Evolutionary conservation across 331 rosid genomes (phyloP).

Genomic region (Dryas integrifolia): DNA sequence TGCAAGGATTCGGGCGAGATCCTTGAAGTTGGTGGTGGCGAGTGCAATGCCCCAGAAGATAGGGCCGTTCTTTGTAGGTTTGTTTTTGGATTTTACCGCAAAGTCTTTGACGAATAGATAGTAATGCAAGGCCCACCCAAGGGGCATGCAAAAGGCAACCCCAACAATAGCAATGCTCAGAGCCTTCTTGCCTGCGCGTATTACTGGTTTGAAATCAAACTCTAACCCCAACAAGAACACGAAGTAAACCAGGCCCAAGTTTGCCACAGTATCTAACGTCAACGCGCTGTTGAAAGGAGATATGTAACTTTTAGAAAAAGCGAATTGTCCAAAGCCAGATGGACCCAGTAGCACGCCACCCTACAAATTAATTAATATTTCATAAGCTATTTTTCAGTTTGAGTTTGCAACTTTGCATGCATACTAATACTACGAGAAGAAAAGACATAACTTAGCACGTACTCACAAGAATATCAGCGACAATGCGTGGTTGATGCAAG

Average conservation of each 20-base stretch:
- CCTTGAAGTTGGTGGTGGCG: slow-evolving; percentile 23
- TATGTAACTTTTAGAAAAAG: neutral
- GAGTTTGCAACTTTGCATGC: no score
- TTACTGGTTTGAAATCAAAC: slow-evolving; percentile 43
- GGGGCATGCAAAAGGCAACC: slow-evolving; percentile 25
- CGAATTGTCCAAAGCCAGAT: slow-evolving; percentile 8
- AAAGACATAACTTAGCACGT: neutral
- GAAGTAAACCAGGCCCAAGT: slow-evolving; percentile 42
- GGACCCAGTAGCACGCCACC: slow-evolving; percentile 40
- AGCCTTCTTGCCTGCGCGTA: slow-evolving; percentile 39
- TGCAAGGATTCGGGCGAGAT: slow-evolving; percentile 31
- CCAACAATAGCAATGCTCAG: slow-evolving; percentile 30
- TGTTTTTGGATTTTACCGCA: neutral
- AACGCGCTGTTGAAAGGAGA: slow-evolving; percentile 21
- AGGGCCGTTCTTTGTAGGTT: neutral
- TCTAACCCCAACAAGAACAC: slow-evolving; percentile 58
- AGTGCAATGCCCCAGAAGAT: slow-evolving; percentile 29
- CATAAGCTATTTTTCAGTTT: no score
- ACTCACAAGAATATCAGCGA: slow-evolving; percentile 35
- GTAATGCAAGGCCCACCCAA: slow-evolving; percentile 40
- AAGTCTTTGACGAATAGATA: neutral
- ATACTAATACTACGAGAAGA: no score
- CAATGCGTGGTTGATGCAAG: slow-evolving; percentile 30
- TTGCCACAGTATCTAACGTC: slow-evolving; percentile 41
- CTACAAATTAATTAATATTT: neutral